Evolutionary conservation across 2,329 filamentous ascomycete species (phyloP).

Genomic region (Coniochaeta pulveracea): DNA sequence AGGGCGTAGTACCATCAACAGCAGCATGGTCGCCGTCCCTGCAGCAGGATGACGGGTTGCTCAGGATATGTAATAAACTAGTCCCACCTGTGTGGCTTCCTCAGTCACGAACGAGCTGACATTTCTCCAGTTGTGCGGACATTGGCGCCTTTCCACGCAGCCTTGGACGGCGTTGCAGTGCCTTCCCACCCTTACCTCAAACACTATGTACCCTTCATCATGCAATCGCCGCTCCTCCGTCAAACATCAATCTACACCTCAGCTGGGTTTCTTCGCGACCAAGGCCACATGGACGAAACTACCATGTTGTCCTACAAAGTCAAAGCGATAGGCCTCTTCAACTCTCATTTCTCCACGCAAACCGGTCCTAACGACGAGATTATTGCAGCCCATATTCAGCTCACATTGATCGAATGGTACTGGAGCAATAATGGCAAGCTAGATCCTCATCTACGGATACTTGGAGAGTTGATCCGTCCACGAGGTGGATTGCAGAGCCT

Average conservation of each 20-base stretch:
- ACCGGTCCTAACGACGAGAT: conserved; percentile 29
- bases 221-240: conserved; percentile 36
- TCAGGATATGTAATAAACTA: conserved; percentile 36
- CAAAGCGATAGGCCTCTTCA: conserved; percentile 31
- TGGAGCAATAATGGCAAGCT: conserved; percentile 35
- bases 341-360: conserved; percentile 29
- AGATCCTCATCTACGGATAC: conserved; percentile 31
- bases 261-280: conserved; percentile 38
- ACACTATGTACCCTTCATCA: conserved; percentile 32
- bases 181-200: conserved; percentile 31
- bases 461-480: conserved; percentile 34
- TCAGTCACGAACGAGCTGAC: conserved; percentile 5
- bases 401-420: conserved; percentile 42
- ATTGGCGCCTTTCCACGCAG: conserved; percentile 37
- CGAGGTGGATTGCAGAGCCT: conserved; percentile 33
- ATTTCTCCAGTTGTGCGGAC: conserved; percentile 29
- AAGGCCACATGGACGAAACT: conserved; percentile 30
- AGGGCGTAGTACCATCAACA: too few species aligned
- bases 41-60: conserved; percentile 34
- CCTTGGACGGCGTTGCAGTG: conserved; percentile 34
- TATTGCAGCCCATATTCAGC: conserved; percentile 34
- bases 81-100: conserved; percentile 8
- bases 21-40: too few species aligned
- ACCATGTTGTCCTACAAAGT: conserved; percentile 30
- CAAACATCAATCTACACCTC: conserved; percentile 38